These are phyloP conservation scores for Echinosphaeria canescens DNA, from an alignment of 2,329 filamentous ascomycete genomes.

Conservation along the genomic window DNA sequence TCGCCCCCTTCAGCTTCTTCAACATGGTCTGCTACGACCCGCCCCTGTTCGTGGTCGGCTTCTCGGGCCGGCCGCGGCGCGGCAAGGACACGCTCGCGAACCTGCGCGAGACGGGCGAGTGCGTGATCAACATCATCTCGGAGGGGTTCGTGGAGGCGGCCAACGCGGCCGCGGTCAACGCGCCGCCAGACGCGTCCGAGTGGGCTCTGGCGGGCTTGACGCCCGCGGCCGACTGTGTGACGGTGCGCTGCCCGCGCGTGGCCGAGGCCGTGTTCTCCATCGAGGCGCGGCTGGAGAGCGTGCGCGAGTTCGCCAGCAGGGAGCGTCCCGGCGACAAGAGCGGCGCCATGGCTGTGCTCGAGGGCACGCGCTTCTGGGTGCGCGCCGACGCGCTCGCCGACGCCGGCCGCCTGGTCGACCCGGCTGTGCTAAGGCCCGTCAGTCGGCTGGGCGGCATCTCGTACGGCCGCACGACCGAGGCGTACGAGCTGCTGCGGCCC, in stretches of 20 bases:
- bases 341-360: constrained; percentile 52
- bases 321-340: constrained; percentile 52
- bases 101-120: constrained; percentile 49
- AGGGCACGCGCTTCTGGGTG: constrained; percentile 77
- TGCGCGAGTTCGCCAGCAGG: constrained; percentile 57
- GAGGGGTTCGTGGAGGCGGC: constrained; percentile 77
- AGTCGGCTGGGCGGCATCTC: constrained; percentile 69
- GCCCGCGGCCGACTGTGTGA: constrained; percentile 36
- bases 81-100: constrained; percentile 70
- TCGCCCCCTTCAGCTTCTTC: constrained; percentile 79
- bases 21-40: constrained; percentile 72
- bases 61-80: constrained; percentile 18
- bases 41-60: constrained; percentile 51
- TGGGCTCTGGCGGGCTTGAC: constrained; percentile 64
- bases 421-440: constrained; percentile 52
- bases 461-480: constrained; percentile 42
- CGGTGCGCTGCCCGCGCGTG: constrained; percentile 52
- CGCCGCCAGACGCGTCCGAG: constrained; percentile 56
- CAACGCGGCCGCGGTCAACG: constrained; percentile 60
- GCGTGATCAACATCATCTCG: constrained; percentile 70
- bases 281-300: constrained; percentile 59
- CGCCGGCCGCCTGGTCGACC: constrained; percentile 52
- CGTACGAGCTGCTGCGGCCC: constrained; percentile 33
- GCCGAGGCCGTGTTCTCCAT: constrained; percentile 66
- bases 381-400: constrained; percentile 74